Evolutionary conservation across 1,284 basidiomycete genomes (phyloP).

Genomic region (Marasmius fiardii): DNA sequence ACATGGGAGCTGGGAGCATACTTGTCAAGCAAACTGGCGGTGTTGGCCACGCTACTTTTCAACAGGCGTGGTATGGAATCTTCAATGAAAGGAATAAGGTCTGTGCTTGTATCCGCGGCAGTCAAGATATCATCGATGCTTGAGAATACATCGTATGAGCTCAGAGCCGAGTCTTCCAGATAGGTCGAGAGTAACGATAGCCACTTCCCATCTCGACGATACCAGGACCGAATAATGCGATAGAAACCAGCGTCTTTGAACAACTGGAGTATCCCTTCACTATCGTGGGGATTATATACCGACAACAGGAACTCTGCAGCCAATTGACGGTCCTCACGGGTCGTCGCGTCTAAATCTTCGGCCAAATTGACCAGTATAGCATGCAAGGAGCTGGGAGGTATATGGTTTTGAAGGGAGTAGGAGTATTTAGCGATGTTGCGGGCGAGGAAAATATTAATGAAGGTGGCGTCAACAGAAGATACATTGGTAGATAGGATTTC

Average conservation of each 20-base stretch:
- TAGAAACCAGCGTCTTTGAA: conserved; percentile 89
- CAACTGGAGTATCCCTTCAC: conserved; percentile 60
- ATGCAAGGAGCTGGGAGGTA: conserved; percentile 69
- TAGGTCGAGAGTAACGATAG: conserved; percentile 68
- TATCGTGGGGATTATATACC: conserved; percentile 81
- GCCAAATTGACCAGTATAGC: conserved; percentile 79
- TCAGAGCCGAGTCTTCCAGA: conserved; percentile 72
- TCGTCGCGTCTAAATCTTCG: conserved; percentile 66
- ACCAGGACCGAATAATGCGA: conserved; percentile 82
- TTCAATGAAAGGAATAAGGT: conserved; percentile 50
- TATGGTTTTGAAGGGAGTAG: conserved; percentile 70
- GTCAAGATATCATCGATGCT: conserved; percentile 64
- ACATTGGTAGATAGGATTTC: conserved; percentile 70
- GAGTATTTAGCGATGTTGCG: conserved; percentile 97
- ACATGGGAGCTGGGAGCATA: conserved; percentile 65
- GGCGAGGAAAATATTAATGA: conserved; percentile 94
- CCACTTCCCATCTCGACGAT: conserved; percentile 79
- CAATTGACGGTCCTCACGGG: conserved; percentile 90
- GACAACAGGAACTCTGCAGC: conserved; percentile 96
- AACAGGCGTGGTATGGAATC: conserved; percentile 66
- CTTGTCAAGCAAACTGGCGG: conserved; percentile 74
- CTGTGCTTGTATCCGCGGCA: conserved; percentile 42
- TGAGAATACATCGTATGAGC: conserved; percentile 58
- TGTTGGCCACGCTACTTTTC: conserved; percentile 56
- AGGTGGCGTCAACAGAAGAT: conserved; percentile 65